Base-by-base conservation (phyloP, 805 yeast species). In the Candida sakaeoensis region DNA sequence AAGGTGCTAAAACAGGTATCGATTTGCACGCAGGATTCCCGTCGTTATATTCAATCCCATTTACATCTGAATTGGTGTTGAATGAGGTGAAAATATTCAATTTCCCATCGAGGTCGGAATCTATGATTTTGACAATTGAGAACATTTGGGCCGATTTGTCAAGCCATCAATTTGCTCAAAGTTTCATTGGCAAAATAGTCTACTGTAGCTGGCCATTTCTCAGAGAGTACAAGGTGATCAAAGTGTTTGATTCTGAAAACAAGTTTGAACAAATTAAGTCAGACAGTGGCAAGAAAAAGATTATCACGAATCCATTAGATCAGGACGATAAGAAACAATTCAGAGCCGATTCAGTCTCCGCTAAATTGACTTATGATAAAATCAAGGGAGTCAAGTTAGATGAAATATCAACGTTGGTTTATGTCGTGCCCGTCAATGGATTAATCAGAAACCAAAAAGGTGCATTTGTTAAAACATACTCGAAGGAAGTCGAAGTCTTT, bases 141-240 rank as follows among this genome's bases (percentile, higher is more conserved):
- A 75, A 82, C 53, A 58, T 70, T 7, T 76, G 79, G 64, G 62
- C 63, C 22, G 81, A 81, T 28, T 53, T 77, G 26, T 64, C 83
- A 4, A 61, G 77, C 21, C 81, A 77, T 36, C 85, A 83, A 45
- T 72, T 87, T 51, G 82, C 88, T 17, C 73, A 77, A 42, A 73
- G 79, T 51, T 77, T 73, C 41, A 51, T 84, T 40, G 81, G 79
- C 33, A 72, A 79, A 42, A 61, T 79, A 36, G 83, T 85, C 2
- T 90, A 80, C 56, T 77, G 85, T 9, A 78, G 82, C 50, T 93
- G 95, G 91, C 99, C 99, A n/a, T 86, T 79, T 54, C 67, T 93
- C 48, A 74, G 80, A 50, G 97, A 91, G 62, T 83, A 89, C 8
- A 79, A 75, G 53, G 79, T 91, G 29, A 67, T 79, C 9, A 71